Base-by-base conservation (phyloP, 2,329 filamentous ascomycete genomes). In the Fusarium fujikuroi region DNA sequence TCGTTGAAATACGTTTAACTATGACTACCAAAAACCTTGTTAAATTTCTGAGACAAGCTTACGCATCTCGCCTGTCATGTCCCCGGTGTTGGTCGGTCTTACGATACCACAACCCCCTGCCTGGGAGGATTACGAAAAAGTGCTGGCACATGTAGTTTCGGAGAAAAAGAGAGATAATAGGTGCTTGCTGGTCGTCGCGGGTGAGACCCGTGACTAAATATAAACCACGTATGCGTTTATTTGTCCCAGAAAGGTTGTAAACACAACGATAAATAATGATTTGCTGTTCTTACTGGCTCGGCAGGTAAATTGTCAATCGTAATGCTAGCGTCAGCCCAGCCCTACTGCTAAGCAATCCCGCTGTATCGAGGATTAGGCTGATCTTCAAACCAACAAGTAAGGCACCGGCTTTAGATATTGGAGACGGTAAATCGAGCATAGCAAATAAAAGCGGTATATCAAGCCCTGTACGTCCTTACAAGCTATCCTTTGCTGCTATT, bases 1-100 rank as follows among this genome's bases (percentile, higher is more conserved):
- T 34, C 8, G 6, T 16, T 18, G 11, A 14, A 15, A 34, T 21
- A 19, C 3, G 0, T 19, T 4, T 5, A 7, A 21, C 2, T 2
- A 23, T 15, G 12, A 16, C 6, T 8, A 5, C 6, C 11, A 15
- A 23, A 5, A 3, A 7, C 18, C 3, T 10, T 21, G 2, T 6
- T 47, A 52, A 37, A 12, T 21, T 21, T 25, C 25, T 16, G 9
- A 36, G 7, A 30, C 39, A 11, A 42, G 15, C 32, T 36, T 46
- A 12, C 39, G 21, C 46, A 60, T 65, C 16, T 47, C 25, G 10
- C n/a, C 12, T 28, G 5, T 60, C 14, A 34, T 40, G 36, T 28
- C 15, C 25, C 25, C 25, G 14, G 9, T 30, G 19, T 1, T 30
- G 9, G 12, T 21, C 2, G 6, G 4, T 21, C 44, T 47, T 19